phyloP scores from a whole-genome alignment of 2,329 filamentous ascomycete species.

The Diaporthe capsici region DNA sequence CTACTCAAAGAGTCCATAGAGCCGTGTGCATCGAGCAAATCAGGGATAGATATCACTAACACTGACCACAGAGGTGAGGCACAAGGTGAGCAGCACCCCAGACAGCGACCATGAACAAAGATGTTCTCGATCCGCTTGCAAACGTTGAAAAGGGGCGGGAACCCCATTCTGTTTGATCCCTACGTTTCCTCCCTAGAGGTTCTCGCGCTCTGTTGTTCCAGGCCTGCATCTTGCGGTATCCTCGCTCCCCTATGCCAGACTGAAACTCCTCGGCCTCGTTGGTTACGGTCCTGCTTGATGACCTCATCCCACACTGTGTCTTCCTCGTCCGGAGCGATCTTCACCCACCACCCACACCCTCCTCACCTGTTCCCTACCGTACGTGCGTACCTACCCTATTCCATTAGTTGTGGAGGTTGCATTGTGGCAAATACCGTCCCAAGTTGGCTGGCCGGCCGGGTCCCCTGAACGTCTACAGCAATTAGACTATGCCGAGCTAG shows the following conservation, averaged over 20 bases:
- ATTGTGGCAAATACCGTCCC: conserved; percentile 38
- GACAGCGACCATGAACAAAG: background rate
- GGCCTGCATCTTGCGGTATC: background rate
- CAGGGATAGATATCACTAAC: background rate
- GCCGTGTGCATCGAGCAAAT: background rate
- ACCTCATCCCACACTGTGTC: conserved; percentile 39
- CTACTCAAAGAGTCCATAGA: conserved; percentile 4
- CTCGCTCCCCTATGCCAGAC: background rate
- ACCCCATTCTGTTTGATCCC: background rate
- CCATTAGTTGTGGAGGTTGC: conserved; percentile 10
- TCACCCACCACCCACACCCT: conserved; percentile 25
- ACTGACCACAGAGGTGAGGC: background rate
- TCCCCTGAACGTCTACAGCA: background rate
- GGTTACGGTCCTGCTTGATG: conserved; percentile 37
- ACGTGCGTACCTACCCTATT: background rate
- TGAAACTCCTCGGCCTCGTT: conserved; percentile 1
- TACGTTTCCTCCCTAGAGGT: background rate
- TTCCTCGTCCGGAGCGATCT: conserved; percentile 13
- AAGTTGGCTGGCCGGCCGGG: conserved; percentile 7
- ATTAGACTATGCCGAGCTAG: background rate
- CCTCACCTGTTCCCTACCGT: background rate
- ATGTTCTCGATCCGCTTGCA: background rate
- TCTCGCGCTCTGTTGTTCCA: background rate
- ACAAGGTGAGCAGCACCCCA: background rate
- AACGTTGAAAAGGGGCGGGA: background rate